Conservation (phyloP, 2,329 filamentous ascomycete genomes). For the Mollisia scopiformis region DNA sequence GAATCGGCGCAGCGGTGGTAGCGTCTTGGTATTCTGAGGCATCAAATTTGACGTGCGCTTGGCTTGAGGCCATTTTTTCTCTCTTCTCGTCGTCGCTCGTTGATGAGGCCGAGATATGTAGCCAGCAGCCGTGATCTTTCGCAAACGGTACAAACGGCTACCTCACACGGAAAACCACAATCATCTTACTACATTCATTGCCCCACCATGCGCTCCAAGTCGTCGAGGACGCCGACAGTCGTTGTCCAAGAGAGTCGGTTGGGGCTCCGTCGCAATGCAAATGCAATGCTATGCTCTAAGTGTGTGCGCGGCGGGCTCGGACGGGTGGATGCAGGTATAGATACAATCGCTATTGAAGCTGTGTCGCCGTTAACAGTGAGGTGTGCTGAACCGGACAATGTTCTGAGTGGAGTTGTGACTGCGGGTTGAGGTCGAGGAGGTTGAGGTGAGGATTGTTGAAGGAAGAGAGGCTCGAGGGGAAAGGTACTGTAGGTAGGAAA, state of each 20-base stretch:
- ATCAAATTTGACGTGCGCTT: constrained; percentile 19
- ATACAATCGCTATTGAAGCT: background rate
- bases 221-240: background rate
- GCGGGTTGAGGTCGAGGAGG: no score
- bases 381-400: no score
- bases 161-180: background rate
- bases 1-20: constrained; percentile 22
- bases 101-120: background rate
- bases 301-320: background rate
- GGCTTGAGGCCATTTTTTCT: constrained; percentile 30
- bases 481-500: background rate
- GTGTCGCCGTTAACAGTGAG: no score
- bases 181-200: background rate
- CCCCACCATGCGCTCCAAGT: background rate
- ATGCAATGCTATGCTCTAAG: no score
- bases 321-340: background rate
- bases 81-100: background rate
- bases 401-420: background rate
- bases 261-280: background rate
- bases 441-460: no score
- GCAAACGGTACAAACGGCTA: background rate
- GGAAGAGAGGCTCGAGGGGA: background rate
- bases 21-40: constrained; percentile 21
- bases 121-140: background rate
- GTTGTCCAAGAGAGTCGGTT: no score